Evolutionary conservation across 768 basidiomycete genomes (phyloP).

Genomic region (Rhodosporidiobolus sp.): DNA sequence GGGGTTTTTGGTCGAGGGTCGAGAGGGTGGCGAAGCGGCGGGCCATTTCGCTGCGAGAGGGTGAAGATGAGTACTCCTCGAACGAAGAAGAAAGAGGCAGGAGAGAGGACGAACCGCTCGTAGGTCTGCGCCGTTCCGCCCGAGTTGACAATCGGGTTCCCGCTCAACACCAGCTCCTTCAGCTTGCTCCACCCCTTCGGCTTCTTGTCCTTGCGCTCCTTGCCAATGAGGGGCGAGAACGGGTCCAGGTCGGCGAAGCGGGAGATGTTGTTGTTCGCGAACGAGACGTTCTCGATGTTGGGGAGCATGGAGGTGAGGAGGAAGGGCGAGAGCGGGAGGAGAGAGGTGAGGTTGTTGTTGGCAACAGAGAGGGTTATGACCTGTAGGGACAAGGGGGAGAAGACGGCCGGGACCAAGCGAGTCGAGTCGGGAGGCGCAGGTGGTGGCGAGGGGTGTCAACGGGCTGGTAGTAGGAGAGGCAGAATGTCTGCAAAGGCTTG

Average conservation of each 20-base stretch:
- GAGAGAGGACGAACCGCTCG: constrained; percentile 57
- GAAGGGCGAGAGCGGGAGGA: constrained; percentile 56
- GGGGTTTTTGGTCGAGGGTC: constrained; percentile 77
- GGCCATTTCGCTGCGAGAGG: constrained; percentile 64
- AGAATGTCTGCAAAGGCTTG: background rate
- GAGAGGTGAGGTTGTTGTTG: constrained; percentile 65
- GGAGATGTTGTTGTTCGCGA: constrained; percentile 72
- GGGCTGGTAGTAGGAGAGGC: too few relatives aligned
- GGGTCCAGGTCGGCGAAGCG: constrained; percentile 37
- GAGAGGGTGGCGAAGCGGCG: constrained; percentile 75
- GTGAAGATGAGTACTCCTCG: background rate
- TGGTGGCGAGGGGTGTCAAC: constrained; percentile 17
- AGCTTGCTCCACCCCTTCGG: constrained; percentile 46
- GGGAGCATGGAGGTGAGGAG: constrained; percentile 72
- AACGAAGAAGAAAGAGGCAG: background rate
- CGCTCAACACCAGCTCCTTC: constrained; percentile 65
- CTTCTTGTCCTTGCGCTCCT: constrained; percentile 37
- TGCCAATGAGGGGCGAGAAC: constrained; percentile 39
- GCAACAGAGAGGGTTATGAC: constrained; percentile 73
- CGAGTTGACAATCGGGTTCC: constrained; percentile 68
- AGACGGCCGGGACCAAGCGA: background rate
- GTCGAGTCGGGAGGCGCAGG: background rate
- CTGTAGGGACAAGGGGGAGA: constrained; percentile 56
- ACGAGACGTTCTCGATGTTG: constrained; percentile 70
- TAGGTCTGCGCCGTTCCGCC: constrained; percentile 65